Evolutionary conservation across 1,139 yeast species (phyloP), one percentile per base, ranked within the genome.

Genomic region (Petasospora rhodanensis): DNA sequence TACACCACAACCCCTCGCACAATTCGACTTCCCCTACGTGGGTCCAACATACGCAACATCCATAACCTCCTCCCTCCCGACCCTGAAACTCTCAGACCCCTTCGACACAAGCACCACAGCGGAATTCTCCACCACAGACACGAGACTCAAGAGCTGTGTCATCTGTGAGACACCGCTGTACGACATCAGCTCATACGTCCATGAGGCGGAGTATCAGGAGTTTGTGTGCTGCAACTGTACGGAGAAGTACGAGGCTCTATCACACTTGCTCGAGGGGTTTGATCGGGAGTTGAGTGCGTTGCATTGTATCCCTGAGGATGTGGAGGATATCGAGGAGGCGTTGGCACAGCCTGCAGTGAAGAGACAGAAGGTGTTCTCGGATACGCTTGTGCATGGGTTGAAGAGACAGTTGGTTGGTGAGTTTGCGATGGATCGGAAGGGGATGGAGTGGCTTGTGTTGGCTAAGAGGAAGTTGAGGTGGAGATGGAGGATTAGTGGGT

Each of bases 191-290:
- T 66, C 79, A 5, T 51, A 72, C 24, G 27, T 18, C 19, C 7
- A 18, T 11, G 43, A 50, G 7, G 44, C 47, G 4, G 47, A 50
- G 22, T 64, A 46, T 36, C 62, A 62, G 22, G 84, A 79, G 43
- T 73, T 79, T 43, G 78, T 79, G 2, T 80, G 89, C 49, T 71
- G 73, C 34, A 72, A 70, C 36, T 80, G 89, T 46, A 71, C 78
- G 10, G 76, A 64, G 31, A 63, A 62, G 15, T 78, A 78, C 51
- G 84, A 78, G 47, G 63, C 61, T 26, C 66, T 76, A 24, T 63
- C 70, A 22, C 64, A 63, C 34, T 32, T 62, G 4, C 42, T 64
- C 22, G 65, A 61, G 19, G 51, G 56, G 18, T 60, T 46, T 34
- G 49, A 43, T 23, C 33, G 35, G 22, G 22, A 36, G 2, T 27